A percentile compares a stretch with the other conserved stretches of the same genome.
phyloP scores from a whole-genome alignment of 78 protist species.

The Creolimax fragrantissima region DNA sequence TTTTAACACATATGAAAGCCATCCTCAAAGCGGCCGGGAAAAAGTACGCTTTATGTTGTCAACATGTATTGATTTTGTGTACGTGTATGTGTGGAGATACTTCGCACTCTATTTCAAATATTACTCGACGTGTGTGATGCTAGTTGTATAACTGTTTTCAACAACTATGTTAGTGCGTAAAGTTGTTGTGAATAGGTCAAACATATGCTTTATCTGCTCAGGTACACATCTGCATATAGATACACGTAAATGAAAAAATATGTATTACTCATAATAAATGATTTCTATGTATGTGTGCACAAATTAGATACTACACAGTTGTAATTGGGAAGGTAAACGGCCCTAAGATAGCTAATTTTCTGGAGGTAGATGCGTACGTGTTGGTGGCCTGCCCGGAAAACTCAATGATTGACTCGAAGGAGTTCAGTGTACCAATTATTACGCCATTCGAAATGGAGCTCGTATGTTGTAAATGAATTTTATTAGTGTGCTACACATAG shows the following conservation, averaged over 20 bases:
- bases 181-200: not conserved
- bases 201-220: not conserved
- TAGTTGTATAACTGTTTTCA: not conserved
- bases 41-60: not conserved
- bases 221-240: not conserved
- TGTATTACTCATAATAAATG: no score
- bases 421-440: conserved; percentile 41
- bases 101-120: not conserved
- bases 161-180: not conserved
- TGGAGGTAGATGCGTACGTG: conserved; percentile 66
- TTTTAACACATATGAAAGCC: conserved; percentile 27
- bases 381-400: conserved; percentile 69
- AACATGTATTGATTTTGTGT: no score
- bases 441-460: conserved; percentile 73
- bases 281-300: no score
- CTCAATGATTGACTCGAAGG: conserved; percentile 49
- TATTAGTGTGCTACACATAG: conserved; percentile 45
- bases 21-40: conserved; percentile 34
- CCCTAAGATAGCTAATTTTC: conserved; percentile 75
- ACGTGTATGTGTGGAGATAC: not conserved
- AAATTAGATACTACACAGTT: conserved; percentile 45
- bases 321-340: conserved; percentile 68
- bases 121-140: not conserved
- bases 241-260: not conserved
- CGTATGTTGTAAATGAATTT: conserved; percentile 23